phyloP scores from a whole-genome alignment of 2,329 filamentous ascomycete genomes.

The Gnomoniopsis smithogilvyi region DNA sequence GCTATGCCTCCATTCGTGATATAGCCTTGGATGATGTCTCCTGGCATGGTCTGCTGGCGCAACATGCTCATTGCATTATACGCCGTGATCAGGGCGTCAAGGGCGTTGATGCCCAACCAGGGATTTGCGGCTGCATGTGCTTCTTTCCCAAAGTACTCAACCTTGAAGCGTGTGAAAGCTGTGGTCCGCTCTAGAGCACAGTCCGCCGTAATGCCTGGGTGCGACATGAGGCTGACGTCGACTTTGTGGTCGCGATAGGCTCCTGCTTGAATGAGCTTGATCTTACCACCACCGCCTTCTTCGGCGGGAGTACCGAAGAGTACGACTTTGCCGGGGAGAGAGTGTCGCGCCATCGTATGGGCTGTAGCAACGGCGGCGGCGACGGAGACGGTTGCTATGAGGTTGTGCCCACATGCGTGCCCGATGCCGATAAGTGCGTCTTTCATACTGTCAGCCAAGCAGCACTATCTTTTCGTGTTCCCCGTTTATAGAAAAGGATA shows the following conservation, averaged over 20 bases:
- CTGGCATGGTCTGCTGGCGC: constrained; percentile 53
- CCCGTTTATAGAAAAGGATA: accelerated
- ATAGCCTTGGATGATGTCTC: constrained; percentile 47
- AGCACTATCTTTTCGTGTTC: neutral
- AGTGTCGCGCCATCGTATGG: constrained; percentile 36
- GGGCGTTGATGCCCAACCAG: constrained; percentile 57
- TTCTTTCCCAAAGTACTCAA: constrained; percentile 50
- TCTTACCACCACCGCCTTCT: constrained; percentile 38
- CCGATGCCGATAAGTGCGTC: constrained; percentile 49
- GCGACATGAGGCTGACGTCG: constrained; percentile 37
- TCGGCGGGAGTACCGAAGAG: constrained; percentile 50
- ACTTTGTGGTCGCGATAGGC: constrained; percentile 38
- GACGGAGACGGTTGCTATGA: constrained; percentile 48
- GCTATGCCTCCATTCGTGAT: constrained; percentile 51
- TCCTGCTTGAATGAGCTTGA: constrained; percentile 39
- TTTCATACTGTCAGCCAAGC: constrained; percentile 16
- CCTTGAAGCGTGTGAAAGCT: constrained; percentile 46
- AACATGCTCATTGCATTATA: constrained; percentile 48
- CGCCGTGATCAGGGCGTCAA: constrained; percentile 51
- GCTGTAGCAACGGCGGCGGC: constrained; percentile 45
- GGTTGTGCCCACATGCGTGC: constrained; percentile 54
- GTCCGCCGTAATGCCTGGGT: constrained; percentile 41
- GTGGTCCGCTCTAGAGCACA: constrained; percentile 48
- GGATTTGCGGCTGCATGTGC: constrained; percentile 56
- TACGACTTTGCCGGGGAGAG: constrained; percentile 40